Evolutionary conservation across 495 filamentous ascomycete species (phyloP).

Genomic region (Tetracladium marchalianum): DNA sequence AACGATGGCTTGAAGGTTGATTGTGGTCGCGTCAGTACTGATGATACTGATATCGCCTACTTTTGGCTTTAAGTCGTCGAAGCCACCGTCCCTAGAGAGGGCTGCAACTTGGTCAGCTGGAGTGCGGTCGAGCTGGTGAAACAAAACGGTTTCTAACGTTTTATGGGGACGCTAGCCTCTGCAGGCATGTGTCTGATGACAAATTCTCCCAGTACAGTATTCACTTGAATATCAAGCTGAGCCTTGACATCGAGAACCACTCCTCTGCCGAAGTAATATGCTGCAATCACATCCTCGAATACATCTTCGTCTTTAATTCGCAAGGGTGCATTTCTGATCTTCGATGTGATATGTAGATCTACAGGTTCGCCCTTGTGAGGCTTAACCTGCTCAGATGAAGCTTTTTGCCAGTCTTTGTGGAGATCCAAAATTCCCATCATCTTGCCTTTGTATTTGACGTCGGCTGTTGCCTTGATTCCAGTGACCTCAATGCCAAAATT

Average conservation of each 20-base stretch:
- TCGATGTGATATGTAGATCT: slow-evolving; percentile 58
- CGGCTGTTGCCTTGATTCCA: slow-evolving; percentile 60
- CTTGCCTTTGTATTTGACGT: slow-evolving; percentile 64
- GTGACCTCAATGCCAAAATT: slow-evolving; percentile 71
- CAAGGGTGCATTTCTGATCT: slow-evolving; percentile 67
- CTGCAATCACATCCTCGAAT: slow-evolving; percentile 64
- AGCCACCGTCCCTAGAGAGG: slow-evolving; percentile 25
- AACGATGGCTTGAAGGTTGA: slow-evolving; percentile 56
- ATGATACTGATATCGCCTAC: slow-evolving; percentile 55
- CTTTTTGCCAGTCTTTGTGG: slow-evolving; percentile 63
- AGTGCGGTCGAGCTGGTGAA: slow-evolving; percentile 11
- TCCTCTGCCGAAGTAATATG: slow-evolving; percentile 55
- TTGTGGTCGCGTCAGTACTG: slow-evolving; percentile 55
- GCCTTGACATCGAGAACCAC: slow-evolving; percentile 64
- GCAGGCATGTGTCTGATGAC: slow-evolving; percentile 73
- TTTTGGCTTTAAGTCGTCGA: slow-evolving; percentile 40
- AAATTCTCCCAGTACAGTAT: slow-evolving; percentile 70
- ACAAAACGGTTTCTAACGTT: slow-evolving; percentile 49
- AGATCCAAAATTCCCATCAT: slow-evolving; percentile 72
- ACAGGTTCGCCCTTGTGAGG: slow-evolving; percentile 35
- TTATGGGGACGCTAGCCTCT: slow-evolving; percentile 74
- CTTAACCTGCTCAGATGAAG: slow-evolving; percentile 64
- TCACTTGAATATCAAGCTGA: slow-evolving; percentile 71
- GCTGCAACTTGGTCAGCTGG: slow-evolving; percentile 23
- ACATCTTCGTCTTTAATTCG: slow-evolving; percentile 68